phyloP scores from a whole-genome alignment of 495 filamentous ascomycete species.

The Trichoderma virens region DNA sequence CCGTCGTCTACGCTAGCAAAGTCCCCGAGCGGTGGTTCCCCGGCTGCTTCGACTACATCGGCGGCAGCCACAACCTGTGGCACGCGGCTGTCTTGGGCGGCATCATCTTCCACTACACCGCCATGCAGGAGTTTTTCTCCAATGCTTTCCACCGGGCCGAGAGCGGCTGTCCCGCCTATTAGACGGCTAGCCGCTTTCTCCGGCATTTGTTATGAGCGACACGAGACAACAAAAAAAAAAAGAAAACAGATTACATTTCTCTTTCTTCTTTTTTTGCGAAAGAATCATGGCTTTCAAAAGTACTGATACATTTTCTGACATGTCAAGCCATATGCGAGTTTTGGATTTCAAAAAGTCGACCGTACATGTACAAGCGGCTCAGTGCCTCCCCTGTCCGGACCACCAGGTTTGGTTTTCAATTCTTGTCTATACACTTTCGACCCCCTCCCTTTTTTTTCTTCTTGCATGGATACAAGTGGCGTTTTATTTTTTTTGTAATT shows the following conservation, averaged over 20 bases:
- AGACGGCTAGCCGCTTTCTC: slow-evolving; percentile 10
- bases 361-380: background rate
- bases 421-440: background rate
- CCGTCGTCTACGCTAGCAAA: slow-evolving; percentile 84
- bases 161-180: slow-evolving; percentile 41
- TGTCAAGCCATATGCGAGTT: no score
- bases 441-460: background rate
- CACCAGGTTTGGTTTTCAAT: background rate
- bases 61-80: slow-evolving; percentile 95
- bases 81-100: slow-evolving; percentile 90
- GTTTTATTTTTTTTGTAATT: no score
- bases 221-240: no score
- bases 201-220: no score
- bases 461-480: background rate
- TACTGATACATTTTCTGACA: no score
- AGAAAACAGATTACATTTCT: no score
- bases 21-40: slow-evolving; percentile 90
- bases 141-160: slow-evolving; percentile 69
- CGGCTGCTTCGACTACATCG: slow-evolving; percentile 88
- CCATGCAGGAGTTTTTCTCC: slow-evolving; percentile 92
- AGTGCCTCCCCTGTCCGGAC: background rate
- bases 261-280: no score
- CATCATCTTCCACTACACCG: slow-evolving; percentile 93
- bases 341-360: no score
- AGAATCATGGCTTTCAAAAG: no score